Evolutionary conservation across 2,329 filamentous ascomycete genomes (phyloP), one percentile per base, ranked within the genome.

Genomic region (Westerdykella aurantiaca): DNA sequence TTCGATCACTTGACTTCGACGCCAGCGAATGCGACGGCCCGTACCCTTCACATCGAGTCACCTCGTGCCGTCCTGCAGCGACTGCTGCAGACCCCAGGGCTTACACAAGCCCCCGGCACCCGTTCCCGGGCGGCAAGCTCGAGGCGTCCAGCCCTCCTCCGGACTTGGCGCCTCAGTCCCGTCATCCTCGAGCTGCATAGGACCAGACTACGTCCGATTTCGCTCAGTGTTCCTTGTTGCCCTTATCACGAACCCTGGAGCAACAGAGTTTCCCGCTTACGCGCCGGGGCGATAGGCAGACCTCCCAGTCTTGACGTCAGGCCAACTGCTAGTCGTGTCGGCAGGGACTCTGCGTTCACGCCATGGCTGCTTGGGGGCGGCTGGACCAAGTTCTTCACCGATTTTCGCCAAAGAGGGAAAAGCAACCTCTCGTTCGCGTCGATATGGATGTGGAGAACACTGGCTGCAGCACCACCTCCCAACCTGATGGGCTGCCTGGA

Each of bases 1-100:
- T 72, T 65, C 68, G 68, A 70, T 81, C 78, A 82, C 78, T 81
- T 81, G 79, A 82, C 75, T 58, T 70, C 63, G 62, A 50, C 64
- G 60, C 63, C 66, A 62, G 61, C 63, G 61, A 65, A 66, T 66
- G 60, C 61, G 53, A 61, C 59, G 58, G 62, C 56, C 61, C 64
- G 58, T 56, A 51, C 49, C 53, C 57, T 57, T 58, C 62, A 63
- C 60, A 61, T 56, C 49, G 48, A 39, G 50, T 50, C 44, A 60
- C 50, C 58, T 47, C 61, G 51, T 59, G 61, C 52, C 56, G 54
- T 50, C 53, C 53, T 61, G 63, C 60, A 60, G 56, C 48, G 41
- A 50, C 49, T 48, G 38, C 55, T 61, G 60, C 57, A 64, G 56
- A 52, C 57, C 60, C 25, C 25, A 29, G 25, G 9, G 11, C 25